Evolutionary conservation across 345 rosid species (phyloP).

Genomic region (Combretum micranthum): DNA sequence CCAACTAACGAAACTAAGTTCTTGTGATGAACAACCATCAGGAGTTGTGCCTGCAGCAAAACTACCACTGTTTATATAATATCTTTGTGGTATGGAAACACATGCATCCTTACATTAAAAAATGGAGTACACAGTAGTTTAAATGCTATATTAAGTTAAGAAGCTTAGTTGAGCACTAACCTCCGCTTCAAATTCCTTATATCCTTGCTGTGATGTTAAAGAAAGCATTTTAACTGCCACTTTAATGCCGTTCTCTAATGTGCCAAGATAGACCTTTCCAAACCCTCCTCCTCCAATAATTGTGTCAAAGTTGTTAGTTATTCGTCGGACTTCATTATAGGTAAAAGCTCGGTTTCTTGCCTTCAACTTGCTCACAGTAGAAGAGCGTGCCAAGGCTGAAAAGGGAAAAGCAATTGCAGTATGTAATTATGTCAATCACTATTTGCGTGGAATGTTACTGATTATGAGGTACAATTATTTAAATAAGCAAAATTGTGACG

Average conservation of each 20-base stretch:
- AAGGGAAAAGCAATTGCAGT: too few species aligned
- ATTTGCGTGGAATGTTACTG: too few species aligned
- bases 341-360: slow-evolving; percentile 8
- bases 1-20: too few species aligned
- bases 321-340: slow-evolving; percentile 12
- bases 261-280: slow-evolving; percentile 23
- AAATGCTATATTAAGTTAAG: too few species aligned
- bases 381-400: too few species aligned
- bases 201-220: slow-evolving; percentile 20
- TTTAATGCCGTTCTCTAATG: slow-evolving; percentile 8
- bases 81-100: slow-evolving; percentile 24
- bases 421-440: too few species aligned
- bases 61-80: slow-evolving; percentile 15
- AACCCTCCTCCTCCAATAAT: slow-evolving; percentile 19
- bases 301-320: slow-evolving; percentile 13
- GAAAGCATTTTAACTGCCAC: slow-evolving; percentile 26
- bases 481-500: too few species aligned
- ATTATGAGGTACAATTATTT: too few species aligned
- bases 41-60: too few species aligned
- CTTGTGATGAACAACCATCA: too few species aligned
- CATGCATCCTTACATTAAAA: too few species aligned
- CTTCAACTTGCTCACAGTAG: neutral
- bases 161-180: slow-evolving; percentile 1
- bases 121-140: too few species aligned
- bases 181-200: slow-evolving; percentile 23